Conservation (phyloP, 768 basidiomycete genomes). For the Panaeolus papilionaceus region DNA sequence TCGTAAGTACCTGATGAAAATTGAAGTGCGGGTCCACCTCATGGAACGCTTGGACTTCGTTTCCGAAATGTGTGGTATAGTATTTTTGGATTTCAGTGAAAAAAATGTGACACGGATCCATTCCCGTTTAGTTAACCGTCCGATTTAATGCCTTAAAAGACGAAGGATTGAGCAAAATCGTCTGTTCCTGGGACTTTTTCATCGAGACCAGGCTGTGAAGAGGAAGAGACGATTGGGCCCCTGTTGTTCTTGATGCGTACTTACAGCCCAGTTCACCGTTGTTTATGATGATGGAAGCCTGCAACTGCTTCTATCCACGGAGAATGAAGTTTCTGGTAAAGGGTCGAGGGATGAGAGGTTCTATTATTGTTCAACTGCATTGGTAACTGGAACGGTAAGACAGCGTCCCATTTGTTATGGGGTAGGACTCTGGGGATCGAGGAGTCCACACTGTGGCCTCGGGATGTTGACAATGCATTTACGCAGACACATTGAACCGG, state of each 20-base stretch:
- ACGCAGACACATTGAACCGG: background rate
- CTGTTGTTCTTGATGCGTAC: constrained; percentile 1
- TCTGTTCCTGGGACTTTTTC: background rate
- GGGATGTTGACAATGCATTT: background rate
- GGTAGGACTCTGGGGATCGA: background rate
- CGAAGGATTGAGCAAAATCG: background rate
- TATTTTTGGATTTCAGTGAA: background rate
- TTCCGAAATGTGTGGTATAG: background rate
- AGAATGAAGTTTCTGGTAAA: background rate
- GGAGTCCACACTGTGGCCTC: background rate
- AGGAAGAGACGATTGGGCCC: too few species aligned
- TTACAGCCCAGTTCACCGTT: background rate
- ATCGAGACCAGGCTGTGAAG: background rate
- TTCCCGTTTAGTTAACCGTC: background rate
- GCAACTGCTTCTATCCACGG: constrained; percentile 9
- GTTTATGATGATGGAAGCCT: constrained; percentile 7
- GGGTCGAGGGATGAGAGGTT: background rate
- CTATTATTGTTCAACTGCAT: background rate
- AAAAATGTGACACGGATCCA: background rate
- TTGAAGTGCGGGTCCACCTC: background rate
- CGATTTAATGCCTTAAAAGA: background rate
- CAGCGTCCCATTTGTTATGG: constrained; percentile 1
- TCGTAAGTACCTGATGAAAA: background rate
- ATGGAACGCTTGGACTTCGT: background rate
- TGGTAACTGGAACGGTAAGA: background rate